Conservation (phyloP, 129 eudicot genomes). For the Helichrysum umbraculigerum region DNA sequence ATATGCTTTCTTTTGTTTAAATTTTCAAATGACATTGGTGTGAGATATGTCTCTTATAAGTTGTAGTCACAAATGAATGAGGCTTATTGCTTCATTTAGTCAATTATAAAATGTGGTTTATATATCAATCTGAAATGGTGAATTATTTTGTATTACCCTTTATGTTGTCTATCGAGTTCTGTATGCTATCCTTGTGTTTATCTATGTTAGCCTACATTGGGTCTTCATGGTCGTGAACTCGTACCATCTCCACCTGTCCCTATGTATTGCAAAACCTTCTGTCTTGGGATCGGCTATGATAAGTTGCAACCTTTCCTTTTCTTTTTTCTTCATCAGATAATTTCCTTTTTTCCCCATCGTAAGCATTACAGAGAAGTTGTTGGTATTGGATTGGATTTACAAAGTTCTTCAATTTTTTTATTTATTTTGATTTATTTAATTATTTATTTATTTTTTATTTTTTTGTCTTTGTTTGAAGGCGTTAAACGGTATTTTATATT, state of each 20-base stretch:
- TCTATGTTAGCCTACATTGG: background rate
- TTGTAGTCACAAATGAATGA: background rate
- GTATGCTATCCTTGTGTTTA: background rate
- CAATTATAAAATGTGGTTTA: background rate
- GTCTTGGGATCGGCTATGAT: background rate
- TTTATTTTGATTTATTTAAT: too few relatives aligned
- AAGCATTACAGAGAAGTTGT: background rate
- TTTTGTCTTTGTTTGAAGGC: background rate
- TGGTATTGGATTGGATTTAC: background rate
- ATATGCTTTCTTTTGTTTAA: conserved; percentile 12
- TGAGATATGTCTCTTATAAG: conserved; percentile 5
- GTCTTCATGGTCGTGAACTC: background rate
- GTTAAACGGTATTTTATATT: background rate
- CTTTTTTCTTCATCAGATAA: background rate
- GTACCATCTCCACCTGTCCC: background rate
- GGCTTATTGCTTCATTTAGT: background rate
- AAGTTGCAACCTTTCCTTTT: background rate
- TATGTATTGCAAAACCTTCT: background rate
- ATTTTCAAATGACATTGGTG: background rate
- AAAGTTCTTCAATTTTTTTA: background rate
- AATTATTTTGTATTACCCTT: background rate
- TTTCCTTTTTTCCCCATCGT: background rate
- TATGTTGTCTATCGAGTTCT: background rate
- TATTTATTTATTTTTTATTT: too few relatives aligned
- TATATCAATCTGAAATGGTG: background rate